Base-by-base conservation (phyloP, 192 early-diverging fungal genomes). In the Phlyctochytrium arcticum region DNA sequence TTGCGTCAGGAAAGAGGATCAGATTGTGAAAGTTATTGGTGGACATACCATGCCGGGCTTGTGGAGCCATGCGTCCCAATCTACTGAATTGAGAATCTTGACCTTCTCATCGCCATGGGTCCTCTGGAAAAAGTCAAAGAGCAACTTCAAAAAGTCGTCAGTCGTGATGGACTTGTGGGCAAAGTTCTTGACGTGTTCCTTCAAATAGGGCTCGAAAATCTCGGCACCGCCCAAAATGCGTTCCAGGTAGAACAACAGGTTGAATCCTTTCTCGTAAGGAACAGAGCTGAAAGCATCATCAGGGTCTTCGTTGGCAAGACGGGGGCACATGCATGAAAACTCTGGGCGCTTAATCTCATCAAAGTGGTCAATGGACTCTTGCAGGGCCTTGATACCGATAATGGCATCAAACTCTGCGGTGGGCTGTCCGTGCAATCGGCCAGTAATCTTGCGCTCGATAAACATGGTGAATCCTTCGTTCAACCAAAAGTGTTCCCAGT, bases 401-500 rank as follows among this genome's bases (percentile, higher is more conserved):
- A 97, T 88, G 69, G 94, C 88, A 50, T 78, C 79, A 63, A 98
- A 94, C 64, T 96, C 89, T 21, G 85, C 75, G 6, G 76, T 78
- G 31, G 82, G 76, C 62, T 93, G 87, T 53, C 94, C 93, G 60
- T 88, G 80, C 32, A 95, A 79, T 4, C 88, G 66, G n/a, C 72
- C 67, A 26, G 54, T 26, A 48, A 98, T 96, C 77, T 93, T 95
- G 69, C 93, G 85, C 76, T 98, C 92, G 53, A 93, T 80, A 72
- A 92, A 95, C 23, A 94, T 85, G 5, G 94, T 97, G 80, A 91
- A 93, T 55, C 96, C 95, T 79, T 98, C 96, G 64, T 97, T 98
- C 29, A 97, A 78, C 96, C 64, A 66, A 26, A 66, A 66, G 54
- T 47, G 46, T 32, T 60, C 78, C 85, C 75, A 72, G 44, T 64